These are phyloP conservation scores for Kwoniella bestiolae DNA, from an alignment of 768 basidiomycete species.

Conservation along the genomic window DNA sequence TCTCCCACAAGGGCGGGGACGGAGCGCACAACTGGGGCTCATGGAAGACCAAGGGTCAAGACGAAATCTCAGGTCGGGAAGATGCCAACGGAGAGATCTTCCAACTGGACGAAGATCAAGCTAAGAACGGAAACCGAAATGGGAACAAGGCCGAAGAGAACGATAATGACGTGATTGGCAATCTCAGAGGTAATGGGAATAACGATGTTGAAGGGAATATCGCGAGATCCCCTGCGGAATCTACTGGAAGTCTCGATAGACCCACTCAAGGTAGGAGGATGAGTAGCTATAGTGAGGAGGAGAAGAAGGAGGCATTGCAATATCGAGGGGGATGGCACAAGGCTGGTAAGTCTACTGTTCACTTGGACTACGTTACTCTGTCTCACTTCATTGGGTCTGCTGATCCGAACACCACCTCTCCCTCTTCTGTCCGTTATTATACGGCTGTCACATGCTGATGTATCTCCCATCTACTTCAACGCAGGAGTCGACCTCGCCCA, in stretches of 20 bases:
- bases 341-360: constrained; percentile 54
- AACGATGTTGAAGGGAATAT: constrained; percentile 11
- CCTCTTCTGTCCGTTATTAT: not conserved
- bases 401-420: not conserved
- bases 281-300: constrained; percentile 66
- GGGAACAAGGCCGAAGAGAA: constrained; percentile 8
- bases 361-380: not conserved
- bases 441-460: not conserved
- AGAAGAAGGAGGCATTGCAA: constrained; percentile 70
- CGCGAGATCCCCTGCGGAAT: constrained; percentile 24
- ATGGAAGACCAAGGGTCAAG: constrained; percentile 66
- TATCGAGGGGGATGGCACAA: constrained; percentile 71
- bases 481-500: constrained; percentile 67
- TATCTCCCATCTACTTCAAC: constrained; percentile 1
- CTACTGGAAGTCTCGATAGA: constrained; percentile 38
- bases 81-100: constrained; percentile 20
- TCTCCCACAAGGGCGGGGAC: constrained; percentile 67
- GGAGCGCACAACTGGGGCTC: constrained; percentile 87
- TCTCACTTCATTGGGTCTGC: too few species aligned
- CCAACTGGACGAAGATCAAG: constrained; percentile 9
- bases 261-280: constrained; percentile 35
- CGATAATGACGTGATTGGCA: constrained; percentile 12
- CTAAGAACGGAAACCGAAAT: not conserved
- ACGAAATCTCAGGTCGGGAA: constrained; percentile 60
- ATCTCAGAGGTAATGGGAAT: constrained; percentile 1